These are phyloP conservation scores for Rhynchosporium secalis DNA, from an alignment of 2,329 filamentous ascomycete genomes.

Conservation along the genomic window DNA sequence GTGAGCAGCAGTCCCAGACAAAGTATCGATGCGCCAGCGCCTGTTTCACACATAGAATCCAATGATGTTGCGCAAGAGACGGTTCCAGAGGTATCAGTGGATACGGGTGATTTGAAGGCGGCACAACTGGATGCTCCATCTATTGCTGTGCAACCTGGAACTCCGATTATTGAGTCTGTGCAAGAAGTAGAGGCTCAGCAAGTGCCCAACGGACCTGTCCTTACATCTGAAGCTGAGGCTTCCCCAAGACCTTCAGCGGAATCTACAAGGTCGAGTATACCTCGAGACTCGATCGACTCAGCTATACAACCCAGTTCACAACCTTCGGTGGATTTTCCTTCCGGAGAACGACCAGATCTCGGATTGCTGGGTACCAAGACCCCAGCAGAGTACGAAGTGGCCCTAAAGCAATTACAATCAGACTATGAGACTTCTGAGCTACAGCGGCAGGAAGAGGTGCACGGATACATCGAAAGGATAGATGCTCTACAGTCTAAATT, in stretches of 20 bases:
- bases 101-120: neutral
- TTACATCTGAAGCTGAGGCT: constrained; percentile 28
- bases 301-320: constrained; percentile 28
- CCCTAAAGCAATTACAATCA: constrained; percentile 42
- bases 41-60: constrained; percentile 10
- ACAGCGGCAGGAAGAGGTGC: constrained; percentile 76
- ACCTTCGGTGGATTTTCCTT: constrained; percentile 37
- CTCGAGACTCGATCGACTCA: constrained; percentile 33
- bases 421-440: constrained; percentile 37
- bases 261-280: constrained; percentile 33
- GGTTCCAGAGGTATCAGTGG: neutral
- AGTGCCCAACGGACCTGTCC: constrained; percentile 19
- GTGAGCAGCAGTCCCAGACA: constrained; percentile 45
- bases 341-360: constrained; percentile 20
- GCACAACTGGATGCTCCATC: constrained; percentile 21
- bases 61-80: constrained; percentile 15
- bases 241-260: constrained; percentile 35
- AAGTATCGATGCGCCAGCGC: constrained; percentile 45
- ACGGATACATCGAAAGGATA: constrained; percentile 82
- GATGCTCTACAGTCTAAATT: constrained; percentile 91
- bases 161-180: constrained; percentile 3
- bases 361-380: constrained; percentile 19
- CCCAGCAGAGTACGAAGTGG: constrained; percentile 43
- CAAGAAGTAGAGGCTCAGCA: constrained; percentile 11
- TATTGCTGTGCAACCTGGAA: constrained; percentile 24